Evolutionary conservation across 2,329 filamentous ascomycete genomes (phyloP), one percentile per base, ranked within the genome.

Genomic region (Clarireedia homoeocarpa): DNA sequence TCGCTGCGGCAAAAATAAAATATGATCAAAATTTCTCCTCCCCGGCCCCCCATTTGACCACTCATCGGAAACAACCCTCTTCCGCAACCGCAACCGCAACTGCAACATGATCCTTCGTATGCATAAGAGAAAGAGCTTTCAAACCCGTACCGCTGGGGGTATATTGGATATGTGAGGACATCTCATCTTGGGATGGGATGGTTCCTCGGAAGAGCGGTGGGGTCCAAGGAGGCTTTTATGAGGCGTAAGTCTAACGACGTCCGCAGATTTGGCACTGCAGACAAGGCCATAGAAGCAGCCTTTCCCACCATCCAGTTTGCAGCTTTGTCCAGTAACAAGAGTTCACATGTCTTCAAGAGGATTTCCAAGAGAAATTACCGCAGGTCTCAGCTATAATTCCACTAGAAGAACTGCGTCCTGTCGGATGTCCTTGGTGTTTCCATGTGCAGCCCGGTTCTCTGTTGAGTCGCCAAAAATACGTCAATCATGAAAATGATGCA

Each of bases 351-450:
- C 20, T 51, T 10, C n/a, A 46, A 62, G 60, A 62, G 62, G 62
- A 20, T 20, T 20, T 20, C 20, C 20, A 20, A 20, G 20, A 20
- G 20, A 52, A 52, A 52, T 61, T 44, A 26, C 55, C 36, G 34
- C 10, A 40, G 24, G 62, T 66, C 58, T 62, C 60, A 63, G 63
- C 53, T 55, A 51, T 46, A 48, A 57, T 51, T 42, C 49, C 7
- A 24, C 15, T 27, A 2, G 12, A 6, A 9, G 14, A 47, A 12
- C 30, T 34, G 30, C 30, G 12, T 34, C 30, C 30, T 4, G 30
- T 34, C 10, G 30, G 30, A 34, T 34, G 4, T 12, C 10, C 30
- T 34, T 34, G 30, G 30, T 34, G 30, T 12, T 34, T 34, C 9
- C 30, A 34, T 34, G 30, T 34, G 30, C 12, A 9, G 30, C 30